Percentiles rank a stretch among this genome's conserved stretches.
phyloP scores from a whole-genome alignment of 805 yeast species.

The Blastobotrys muscicola region DNA sequence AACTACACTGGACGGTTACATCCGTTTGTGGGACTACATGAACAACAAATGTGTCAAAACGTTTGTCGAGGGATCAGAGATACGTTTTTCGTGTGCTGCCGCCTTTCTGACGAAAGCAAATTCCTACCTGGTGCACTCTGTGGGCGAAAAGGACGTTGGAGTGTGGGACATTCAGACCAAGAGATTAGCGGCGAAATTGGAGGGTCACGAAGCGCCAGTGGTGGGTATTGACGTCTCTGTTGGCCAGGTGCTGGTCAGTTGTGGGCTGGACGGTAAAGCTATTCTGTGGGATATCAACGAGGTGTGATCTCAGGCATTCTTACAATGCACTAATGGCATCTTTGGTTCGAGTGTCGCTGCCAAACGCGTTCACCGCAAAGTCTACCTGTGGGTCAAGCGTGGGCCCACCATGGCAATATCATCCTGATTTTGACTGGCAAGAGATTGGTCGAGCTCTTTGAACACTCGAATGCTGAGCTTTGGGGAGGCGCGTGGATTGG shows the following conservation, averaged over 20 bases:
- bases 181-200: slow-evolving; percentile 31
- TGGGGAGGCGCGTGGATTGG: too few relatives aligned
- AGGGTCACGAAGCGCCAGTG: neutral
- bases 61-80: slow-evolving; percentile 30
- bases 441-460: too few relatives aligned
- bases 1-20: slow-evolving; percentile 67
- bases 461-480: too few relatives aligned
- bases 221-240: neutral
- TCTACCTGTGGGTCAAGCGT: too few relatives aligned
- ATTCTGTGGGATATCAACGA: neutral
- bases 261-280: slow-evolving; percentile 1
- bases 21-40: slow-evolving; percentile 76
- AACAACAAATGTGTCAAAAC: slow-evolving; percentile 73
- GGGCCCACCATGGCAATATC: too few relatives aligned
- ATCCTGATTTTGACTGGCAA: too few relatives aligned
- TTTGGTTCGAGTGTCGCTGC: too few relatives aligned
- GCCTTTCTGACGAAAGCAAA: slow-evolving; percentile 36
- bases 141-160: slow-evolving; percentile 44
- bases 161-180: slow-evolving; percentile 65
- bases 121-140: slow-evolving; percentile 41
- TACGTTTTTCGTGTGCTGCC: slow-evolving; percentile 44
- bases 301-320: neutral
- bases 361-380: too few relatives aligned
- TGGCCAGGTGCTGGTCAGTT: neutral
- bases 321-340: too few relatives aligned